Conservation (phyloP, 2,329 filamentous ascomycete species). For the Aspergillus costaricaensis region DNA sequence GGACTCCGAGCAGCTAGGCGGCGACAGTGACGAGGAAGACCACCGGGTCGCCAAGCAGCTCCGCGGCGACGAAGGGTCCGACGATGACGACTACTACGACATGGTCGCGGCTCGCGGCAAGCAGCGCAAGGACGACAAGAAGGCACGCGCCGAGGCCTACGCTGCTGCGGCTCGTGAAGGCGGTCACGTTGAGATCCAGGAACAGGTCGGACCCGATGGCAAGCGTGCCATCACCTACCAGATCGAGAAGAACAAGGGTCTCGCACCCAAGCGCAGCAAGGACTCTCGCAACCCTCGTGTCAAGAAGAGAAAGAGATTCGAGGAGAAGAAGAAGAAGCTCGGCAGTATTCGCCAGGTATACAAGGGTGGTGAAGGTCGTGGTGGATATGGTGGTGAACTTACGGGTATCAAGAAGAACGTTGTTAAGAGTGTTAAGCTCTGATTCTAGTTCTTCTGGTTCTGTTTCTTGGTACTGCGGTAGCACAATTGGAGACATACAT, state of each 20-base stretch:
- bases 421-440: slow-evolving; percentile 91
- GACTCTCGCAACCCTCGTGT: slow-evolving; percentile 91
- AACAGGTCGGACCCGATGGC: slow-evolving; percentile 75
- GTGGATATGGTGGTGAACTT: slow-evolving; percentile 86
- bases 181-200: slow-evolving; percentile 64
- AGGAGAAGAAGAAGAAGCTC: slow-evolving; percentile 97
- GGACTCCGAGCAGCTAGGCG: slow-evolving; percentile 68
- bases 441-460: slow-evolving; percentile 30
- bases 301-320: slow-evolving; percentile 97
- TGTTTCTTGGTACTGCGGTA: slow-evolving; percentile 15
- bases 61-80: slow-evolving; percentile 40
- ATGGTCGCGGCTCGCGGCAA: slow-evolving; percentile 67
- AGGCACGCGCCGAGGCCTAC: slow-evolving; percentile 64
- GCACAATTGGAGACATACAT: slow-evolving; percentile 18
- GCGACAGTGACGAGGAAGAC: slow-evolving; percentile 69
- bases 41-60: slow-evolving; percentile 55
- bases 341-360: slow-evolving; percentile 82
- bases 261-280: slow-evolving; percentile 88
- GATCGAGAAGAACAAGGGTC: slow-evolving; percentile 97
- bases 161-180: slow-evolving; percentile 57
- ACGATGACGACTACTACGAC: slow-evolving; percentile 73
- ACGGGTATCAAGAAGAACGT: slow-evolving; percentile 94
- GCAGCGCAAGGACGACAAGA: slow-evolving; percentile 69
- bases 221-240: slow-evolving; percentile 91
- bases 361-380: slow-evolving; percentile 79